A percentile compares a stretch with the other conserved stretches of the same genome.
These are phyloP conservation scores for Wickerhamomyces silvicola DNA, from an alignment of 805 yeast genomes.

Conservation along the genomic window DNA sequence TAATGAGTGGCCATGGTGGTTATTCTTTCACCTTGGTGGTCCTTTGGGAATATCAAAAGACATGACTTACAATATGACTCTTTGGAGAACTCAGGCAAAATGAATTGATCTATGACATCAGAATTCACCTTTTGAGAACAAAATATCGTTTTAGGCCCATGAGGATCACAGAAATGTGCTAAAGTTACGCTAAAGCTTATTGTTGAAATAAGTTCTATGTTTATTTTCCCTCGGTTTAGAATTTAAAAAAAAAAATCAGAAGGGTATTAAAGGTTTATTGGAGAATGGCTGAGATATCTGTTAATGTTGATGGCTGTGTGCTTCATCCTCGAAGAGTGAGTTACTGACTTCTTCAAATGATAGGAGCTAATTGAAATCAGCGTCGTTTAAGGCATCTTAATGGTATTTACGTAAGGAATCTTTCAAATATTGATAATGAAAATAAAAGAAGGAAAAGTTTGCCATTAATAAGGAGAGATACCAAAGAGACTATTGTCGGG, in stretches of 20 bases:
- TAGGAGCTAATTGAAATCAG: no score
- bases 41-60: slow-evolving; percentile 43
- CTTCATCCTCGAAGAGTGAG: slow-evolving; percentile 15
- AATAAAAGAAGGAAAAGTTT: background rate
- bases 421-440: slow-evolving; percentile 4
- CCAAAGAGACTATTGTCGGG: slow-evolving; percentile 8
- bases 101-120: slow-evolving; percentile 18
- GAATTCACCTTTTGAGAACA: slow-evolving; percentile 45
- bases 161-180: slow-evolving; percentile 74
- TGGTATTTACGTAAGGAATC: slow-evolving; percentile 14
- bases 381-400: slow-evolving; percentile 18
- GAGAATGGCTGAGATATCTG: slow-evolving; percentile 1
- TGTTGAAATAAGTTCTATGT: background rate
- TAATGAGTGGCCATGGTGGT: slow-evolving; percentile 26
- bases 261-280: background rate
- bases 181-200: slow-evolving; percentile 43
- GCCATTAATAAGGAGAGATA: slow-evolving; percentile 7
- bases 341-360: no score
- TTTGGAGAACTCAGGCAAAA: slow-evolving; percentile 36
- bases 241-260: background rate
- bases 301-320: slow-evolving; percentile 10
- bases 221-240: background rate
- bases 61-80: slow-evolving; percentile 57
- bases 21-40: slow-evolving; percentile 10
- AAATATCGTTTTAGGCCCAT: slow-evolving; percentile 63